These are phyloP conservation scores for Neospermospora avenae DNA, from an alignment of 2,329 filamentous ascomycete species.

Conservation along the genomic window DNA sequence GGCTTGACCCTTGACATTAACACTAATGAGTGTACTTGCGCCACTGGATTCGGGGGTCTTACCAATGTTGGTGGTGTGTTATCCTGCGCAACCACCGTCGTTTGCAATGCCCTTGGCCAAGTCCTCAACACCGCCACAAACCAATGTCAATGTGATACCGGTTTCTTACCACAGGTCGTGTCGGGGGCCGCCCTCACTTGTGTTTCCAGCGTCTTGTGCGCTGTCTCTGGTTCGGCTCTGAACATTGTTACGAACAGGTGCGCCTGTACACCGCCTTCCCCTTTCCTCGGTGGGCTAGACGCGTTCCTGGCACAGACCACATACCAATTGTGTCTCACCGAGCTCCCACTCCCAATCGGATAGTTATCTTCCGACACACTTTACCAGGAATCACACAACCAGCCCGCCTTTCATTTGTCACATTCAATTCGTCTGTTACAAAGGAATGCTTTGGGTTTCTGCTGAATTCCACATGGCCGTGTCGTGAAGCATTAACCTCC, in stretches of 20 bases:
- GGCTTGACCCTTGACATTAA: background rate
- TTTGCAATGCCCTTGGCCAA: background rate
- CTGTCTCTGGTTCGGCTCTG: background rate
- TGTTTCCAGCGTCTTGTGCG: background rate
- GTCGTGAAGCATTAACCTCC: no score
- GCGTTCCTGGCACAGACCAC: no score
- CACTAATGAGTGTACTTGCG: background rate
- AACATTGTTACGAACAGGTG: background rate
- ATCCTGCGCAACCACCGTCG: background rate
- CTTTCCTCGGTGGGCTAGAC: no score
- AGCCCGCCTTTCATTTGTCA: no score
- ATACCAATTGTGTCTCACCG: no score
- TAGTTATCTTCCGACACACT: no score
- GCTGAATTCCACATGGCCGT: no score
- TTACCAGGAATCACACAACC: no score
- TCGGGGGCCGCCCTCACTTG: background rate
- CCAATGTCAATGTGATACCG: background rate
- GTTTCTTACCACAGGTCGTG: background rate
- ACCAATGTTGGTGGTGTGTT: background rate
- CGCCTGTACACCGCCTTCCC: background rate
- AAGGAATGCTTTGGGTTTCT: no score
- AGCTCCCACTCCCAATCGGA: no score
- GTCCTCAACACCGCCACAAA: background rate
- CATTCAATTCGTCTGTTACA: no score
- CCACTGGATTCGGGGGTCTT: background rate